phyloP scores from a whole-genome alignment of 2,329 filamentous ascomycete species.

The Cladosporium sp. region DNA sequence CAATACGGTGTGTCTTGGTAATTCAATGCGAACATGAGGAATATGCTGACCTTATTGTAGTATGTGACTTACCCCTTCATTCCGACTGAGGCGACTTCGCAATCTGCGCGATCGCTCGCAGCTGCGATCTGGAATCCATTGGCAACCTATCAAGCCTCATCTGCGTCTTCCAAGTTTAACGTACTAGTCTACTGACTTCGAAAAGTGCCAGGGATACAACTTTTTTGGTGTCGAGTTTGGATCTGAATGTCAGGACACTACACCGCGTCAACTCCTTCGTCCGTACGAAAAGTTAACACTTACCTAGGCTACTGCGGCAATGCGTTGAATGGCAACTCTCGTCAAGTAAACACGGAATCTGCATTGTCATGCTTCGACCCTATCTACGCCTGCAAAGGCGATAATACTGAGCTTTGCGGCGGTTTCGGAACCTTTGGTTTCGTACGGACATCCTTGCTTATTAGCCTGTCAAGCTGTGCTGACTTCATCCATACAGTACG shows the following conservation, averaged over 20 bases:
- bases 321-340: constrained; percentile 1
- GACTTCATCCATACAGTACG: neutral
- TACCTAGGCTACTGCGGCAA: constrained; percentile 5
- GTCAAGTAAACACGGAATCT: constrained; percentile 5
- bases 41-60: neutral
- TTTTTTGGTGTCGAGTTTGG: constrained; percentile 7
- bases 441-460: neutral
- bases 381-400: neutral
- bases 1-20: neutral
- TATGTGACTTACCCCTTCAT: neutral
- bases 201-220: constrained; percentile 3
- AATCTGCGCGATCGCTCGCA: too few species aligned
- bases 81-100: neutral
- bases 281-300: neutral
- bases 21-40: neutral
- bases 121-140: too few species aligned
- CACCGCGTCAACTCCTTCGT: too few species aligned
- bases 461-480: neutral
- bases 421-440: neutral
- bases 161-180: neutral
- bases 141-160: neutral
- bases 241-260: neutral
- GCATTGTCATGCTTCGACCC: constrained; percentile 3
- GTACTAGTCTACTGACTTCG: neutral
- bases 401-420: neutral